phyloP scores from a whole-genome alignment of 2,329 filamentous ascomycete species.

The Lomentospora prolificans region DNA sequence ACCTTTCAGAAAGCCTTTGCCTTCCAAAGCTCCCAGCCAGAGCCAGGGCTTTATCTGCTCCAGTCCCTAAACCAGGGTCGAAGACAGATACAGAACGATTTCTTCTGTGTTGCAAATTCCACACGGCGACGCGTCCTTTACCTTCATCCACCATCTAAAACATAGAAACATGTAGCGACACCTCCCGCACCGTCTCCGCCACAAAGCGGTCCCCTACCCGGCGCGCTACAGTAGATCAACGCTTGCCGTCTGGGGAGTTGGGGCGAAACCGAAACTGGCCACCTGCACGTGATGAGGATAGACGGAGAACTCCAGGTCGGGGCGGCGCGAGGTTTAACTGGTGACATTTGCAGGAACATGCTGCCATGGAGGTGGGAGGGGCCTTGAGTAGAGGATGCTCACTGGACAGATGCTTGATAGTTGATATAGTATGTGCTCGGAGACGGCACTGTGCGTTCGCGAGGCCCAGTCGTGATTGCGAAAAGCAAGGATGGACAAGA shows the following conservation, averaged over 20 bases:
- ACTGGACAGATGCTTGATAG: conserved; percentile 1
- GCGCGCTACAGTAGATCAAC: background rate
- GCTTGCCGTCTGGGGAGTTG: too few species aligned
- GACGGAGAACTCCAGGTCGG: background rate
- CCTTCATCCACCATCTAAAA: too few species aligned
- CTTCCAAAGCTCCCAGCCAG: too few species aligned
- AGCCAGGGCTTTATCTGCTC: too few species aligned
- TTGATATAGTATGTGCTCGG: background rate
- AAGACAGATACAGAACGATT: too few species aligned
- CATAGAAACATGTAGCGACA: too few species aligned
- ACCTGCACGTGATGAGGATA: background rate
- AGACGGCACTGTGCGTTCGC: background rate
- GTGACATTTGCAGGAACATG: conserved; percentile 3
- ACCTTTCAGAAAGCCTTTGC: too few species aligned
- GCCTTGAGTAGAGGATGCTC: background rate
- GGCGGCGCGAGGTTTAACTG: background rate
- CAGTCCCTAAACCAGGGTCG: too few species aligned
- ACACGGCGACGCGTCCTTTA: too few species aligned
- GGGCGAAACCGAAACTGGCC: background rate
- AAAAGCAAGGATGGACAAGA: too few species aligned
- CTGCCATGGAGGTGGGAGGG: background rate
- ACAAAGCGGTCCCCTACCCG: background rate
- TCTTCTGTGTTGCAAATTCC: too few species aligned
- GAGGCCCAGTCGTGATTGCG: too few species aligned
- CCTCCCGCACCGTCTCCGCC: background rate